Conservation (phyloP, 106 monocot species). For the Acorus gramineus region DNA sequence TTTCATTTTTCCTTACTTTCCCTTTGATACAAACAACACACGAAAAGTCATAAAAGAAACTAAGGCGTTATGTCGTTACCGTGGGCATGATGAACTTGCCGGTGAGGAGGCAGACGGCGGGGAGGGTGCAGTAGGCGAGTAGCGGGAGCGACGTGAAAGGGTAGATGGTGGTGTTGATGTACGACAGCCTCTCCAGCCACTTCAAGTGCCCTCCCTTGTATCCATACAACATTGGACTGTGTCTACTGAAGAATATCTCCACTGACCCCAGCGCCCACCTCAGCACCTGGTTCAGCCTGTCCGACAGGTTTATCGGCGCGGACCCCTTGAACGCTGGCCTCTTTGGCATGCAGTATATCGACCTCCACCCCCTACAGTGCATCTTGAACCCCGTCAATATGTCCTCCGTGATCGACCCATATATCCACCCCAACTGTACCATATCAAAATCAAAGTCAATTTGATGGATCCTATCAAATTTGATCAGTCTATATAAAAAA, state of each 20-base stretch:
- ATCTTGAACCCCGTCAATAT: conserved; percentile 97
- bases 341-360: conserved; percentile 91
- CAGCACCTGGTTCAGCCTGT: conserved; percentile 86
- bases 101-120: conserved; percentile 80
- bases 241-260: conserved; percentile 96
- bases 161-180: conserved; percentile 95
- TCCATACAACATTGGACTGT: conserved; percentile 83
- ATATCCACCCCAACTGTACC: conserved; percentile 91
- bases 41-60: no score
- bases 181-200: conserved; percentile 90
- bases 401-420: conserved; percentile 96
- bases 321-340: conserved; percentile 94
- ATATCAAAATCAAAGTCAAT: background rate
- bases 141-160: conserved; percentile 87
- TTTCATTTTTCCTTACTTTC: no score
- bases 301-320: conserved; percentile 89
- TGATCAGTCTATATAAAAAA: no score
- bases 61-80: conserved; percentile 6
- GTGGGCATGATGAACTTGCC: conserved; percentile 91
- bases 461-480: background rate
- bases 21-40: no score
- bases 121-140: conserved; percentile 77
- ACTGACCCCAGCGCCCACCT: conserved; percentile 96
- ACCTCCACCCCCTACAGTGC: conserved; percentile 95
- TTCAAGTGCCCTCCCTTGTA: conserved; percentile 80